Percentiles rank a stretch among this genome's conserved stretches.
These are phyloP conservation scores for Solanum gracilifrons DNA, from an alignment of 257 asterid genomes.

Conservation along the genomic window DNA sequence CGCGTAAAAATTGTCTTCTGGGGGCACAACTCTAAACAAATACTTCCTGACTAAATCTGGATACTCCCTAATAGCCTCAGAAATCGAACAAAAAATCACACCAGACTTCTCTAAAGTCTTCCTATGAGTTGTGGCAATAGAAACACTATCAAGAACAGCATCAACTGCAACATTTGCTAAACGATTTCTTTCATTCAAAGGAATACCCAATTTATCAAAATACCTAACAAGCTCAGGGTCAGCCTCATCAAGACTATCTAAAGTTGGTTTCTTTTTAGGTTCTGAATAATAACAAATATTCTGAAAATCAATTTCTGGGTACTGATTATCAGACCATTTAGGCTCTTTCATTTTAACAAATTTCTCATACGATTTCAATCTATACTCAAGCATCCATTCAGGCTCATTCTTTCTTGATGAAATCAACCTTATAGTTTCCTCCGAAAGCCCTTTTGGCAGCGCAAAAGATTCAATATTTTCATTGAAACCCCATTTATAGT, in stretches of 20 bases:
- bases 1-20: conserved; percentile 79
- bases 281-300: conserved; percentile 70
- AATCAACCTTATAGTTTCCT: conserved; percentile 73
- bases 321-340: conserved; percentile 78
- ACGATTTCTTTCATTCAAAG: conserved; percentile 76
- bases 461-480: conserved; percentile 81
- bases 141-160: conserved; percentile 91
- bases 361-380: conserved; percentile 67
- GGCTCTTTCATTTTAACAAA: conserved; percentile 72
- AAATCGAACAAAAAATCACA: conserved; percentile 87
- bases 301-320: conserved; percentile 70
- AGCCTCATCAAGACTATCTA: conserved; percentile 84
- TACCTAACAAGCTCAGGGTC: conserved; percentile 74
- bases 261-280: conserved; percentile 81
- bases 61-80: conserved; percentile 80
- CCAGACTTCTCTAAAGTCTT: conserved; percentile 75
- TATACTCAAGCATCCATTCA: conserved; percentile 83
- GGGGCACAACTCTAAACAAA: conserved; percentile 77
- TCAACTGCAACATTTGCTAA: conserved; percentile 95
- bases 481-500: conserved; percentile 81
- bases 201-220: conserved; percentile 79
- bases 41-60: conserved; percentile 72
- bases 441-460: conserved; percentile 75
- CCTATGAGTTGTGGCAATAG: conserved; percentile 89
- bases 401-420: conserved; percentile 64